These are phyloP conservation scores for Trichoderma gracile DNA, from an alignment of 2,329 filamentous ascomycete species.

Conservation along the genomic window DNA sequence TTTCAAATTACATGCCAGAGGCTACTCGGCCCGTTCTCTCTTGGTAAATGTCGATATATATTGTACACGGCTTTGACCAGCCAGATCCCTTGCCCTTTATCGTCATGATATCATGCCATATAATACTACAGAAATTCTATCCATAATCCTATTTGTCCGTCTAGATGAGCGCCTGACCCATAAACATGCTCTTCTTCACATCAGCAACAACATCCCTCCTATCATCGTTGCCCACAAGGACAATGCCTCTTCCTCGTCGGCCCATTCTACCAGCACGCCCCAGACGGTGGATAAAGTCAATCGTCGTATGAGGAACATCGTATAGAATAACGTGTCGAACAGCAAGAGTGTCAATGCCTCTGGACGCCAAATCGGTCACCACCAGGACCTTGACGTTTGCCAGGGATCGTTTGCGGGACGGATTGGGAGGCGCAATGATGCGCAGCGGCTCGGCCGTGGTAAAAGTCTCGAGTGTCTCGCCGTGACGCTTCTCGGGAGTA, in stretches of 20 bases:
- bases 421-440: constrained; percentile 35
- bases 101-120: not conserved
- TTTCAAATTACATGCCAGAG: not conserved
- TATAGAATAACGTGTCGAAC: constrained; percentile 92
- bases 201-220: constrained; percentile 87
- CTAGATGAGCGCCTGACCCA: constrained; percentile 74
- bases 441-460: constrained; percentile 53
- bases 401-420: constrained; percentile 53
- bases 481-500: constrained; percentile 73
- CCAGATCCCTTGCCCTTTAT: not conserved
- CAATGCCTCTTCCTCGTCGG: constrained; percentile 81
- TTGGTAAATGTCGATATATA: not conserved
- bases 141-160: not conserved
- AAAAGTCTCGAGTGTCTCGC: constrained; percentile 75
- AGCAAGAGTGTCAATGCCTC: constrained; percentile 90
- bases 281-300: constrained; percentile 96
- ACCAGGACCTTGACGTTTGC: constrained; percentile 87
- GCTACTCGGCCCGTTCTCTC: not conserved
- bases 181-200: constrained; percentile 86
- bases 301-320: constrained; percentile 95
- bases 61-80: not conserved
- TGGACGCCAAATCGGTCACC: constrained; percentile 86
- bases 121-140: not conserved
- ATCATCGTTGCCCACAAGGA: constrained; percentile 87
- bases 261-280: constrained; percentile 93